Conservation (phyloP, 768 basidiomycete genomes). For the Russula sp. region DNA sequence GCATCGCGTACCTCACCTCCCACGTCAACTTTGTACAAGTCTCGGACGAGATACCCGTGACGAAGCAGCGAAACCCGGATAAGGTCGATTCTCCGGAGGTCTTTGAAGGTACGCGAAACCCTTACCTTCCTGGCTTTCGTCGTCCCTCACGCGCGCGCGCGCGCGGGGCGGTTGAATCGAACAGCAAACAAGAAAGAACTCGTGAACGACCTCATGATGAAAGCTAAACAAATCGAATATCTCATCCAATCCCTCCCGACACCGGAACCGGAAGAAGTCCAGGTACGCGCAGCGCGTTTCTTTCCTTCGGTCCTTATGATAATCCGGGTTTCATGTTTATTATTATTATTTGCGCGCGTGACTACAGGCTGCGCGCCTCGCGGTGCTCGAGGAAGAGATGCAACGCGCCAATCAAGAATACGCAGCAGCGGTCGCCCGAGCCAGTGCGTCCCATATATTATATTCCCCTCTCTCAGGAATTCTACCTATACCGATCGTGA, state of each 20-base stretch:
- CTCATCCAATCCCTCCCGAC: conserved; percentile 74
- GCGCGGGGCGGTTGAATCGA: neutral
- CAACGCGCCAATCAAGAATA: conserved; percentile 70
- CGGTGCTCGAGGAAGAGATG: conserved; percentile 65
- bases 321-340: too few relatives aligned
- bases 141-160: neutral
- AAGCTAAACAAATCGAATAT: conserved; percentile 85
- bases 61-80: conserved; percentile 65
- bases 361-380: conserved; percentile 55
- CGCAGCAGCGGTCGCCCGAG: conserved; percentile 57
- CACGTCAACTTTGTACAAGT: conserved; percentile 74
- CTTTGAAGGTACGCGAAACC: conserved; percentile 54
- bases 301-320: too few relatives aligned
- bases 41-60: conserved; percentile 73
- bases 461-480: neutral
- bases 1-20: conserved; percentile 70
- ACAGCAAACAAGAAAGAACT: conserved; percentile 80
- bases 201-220: conserved; percentile 71
- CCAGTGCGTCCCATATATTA: conserved; percentile 41
- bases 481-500: too few relatives aligned
- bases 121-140: too few relatives aligned
- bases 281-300: conserved; percentile 36
- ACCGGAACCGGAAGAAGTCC: conserved; percentile 70
- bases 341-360: neutral
- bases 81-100: conserved; percentile 66